Base-by-base conservation (phyloP, 768 basidiomycete genomes). In the Boletales sp. region DNA sequence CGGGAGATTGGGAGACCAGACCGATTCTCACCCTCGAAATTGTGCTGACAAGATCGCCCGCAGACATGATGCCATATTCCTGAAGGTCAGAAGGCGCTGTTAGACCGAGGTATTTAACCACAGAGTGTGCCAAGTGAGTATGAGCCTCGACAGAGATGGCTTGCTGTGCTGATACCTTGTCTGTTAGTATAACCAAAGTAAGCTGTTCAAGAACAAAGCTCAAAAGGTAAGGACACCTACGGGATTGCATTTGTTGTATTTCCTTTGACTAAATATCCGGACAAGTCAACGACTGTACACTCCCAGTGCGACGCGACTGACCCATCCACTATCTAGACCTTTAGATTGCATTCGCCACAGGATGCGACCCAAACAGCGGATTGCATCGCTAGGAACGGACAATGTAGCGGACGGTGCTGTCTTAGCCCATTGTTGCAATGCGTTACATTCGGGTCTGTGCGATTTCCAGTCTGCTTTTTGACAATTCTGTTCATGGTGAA, bases 391-490 rank as follows among this genome's bases (percentile, higher is more conserved):
- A 0, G 93, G 90, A 15, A 86, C 59, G 5, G 75, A 52, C 5
- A 75, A 53, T 10, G 76, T 73, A 12, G 66, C 50, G 3, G 78
- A 78, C 2, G 79, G 76, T 6, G 80, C 80, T 14, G 71, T 58
- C 27, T 73, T 64, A 1, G 71, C 72, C 86, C 84, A 86, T 46
- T 68, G 70, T 47, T 75, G 75, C 9, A 94, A 69, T 0, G 90
- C 84, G 6, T 53, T 50, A 60, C 95, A 97, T 74, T 97, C 94
- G 2, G 67, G 65, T 65, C 85, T 89, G 66, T 97, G 94, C 3
- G 78, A 32, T 0, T 60, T 18, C 93, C 91, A 93, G 56, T 90
- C 91, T 27, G 65, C 62, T 36, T 69, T 81, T 71, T 92, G 90
- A 59, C 90, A 93, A 35, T 84, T 90, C 57, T 59, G 34, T 40